Conservation (phyloP, 2,329 filamentous ascomycete species). For the Neonectria sp. region DNA sequence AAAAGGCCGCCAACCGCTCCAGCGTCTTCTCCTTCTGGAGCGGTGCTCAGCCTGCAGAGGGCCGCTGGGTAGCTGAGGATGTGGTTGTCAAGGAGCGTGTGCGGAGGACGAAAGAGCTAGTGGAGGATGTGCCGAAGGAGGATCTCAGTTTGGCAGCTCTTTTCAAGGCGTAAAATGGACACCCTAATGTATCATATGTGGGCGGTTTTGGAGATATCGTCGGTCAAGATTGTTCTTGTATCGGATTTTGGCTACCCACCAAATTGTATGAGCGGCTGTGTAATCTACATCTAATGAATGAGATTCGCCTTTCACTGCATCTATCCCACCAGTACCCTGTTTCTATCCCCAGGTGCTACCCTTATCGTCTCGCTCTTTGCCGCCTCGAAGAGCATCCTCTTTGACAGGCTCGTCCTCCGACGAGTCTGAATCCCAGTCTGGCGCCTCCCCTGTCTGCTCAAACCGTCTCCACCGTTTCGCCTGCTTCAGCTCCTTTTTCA, state of each 20-base stretch:
- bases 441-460: slow-evolving; percentile 47
- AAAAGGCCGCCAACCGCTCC: slow-evolving; percentile 49
- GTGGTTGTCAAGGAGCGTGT: slow-evolving; percentile 68
- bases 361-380: slow-evolving; percentile 2
- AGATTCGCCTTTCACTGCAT: slow-evolving; percentile 8
- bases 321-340: too few species aligned
- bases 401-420: slow-evolving; percentile 24
- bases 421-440: slow-evolving; percentile 40
- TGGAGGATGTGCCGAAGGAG: slow-evolving; percentile 64
- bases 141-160: slow-evolving; percentile 52
- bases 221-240: slow-evolving; percentile 37
- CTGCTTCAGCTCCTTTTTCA: slow-evolving; percentile 46
- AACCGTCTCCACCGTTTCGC: slow-evolving; percentile 47
- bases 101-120: slow-evolving; percentile 65
- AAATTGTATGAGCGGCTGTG: slow-evolving; percentile 28
- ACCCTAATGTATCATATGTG: slow-evolving; percentile 8
- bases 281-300: slow-evolving; percentile 39
- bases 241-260: slow-evolving; percentile 30
- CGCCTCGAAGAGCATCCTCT: slow-evolving; percentile 12
- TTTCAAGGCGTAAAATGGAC: slow-evolving; percentile 57
- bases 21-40: slow-evolving; percentile 57
- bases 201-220: slow-evolving; percentile 17
- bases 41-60: slow-evolving; percentile 53
- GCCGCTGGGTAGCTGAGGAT: slow-evolving; percentile 69
- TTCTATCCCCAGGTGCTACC: slow-evolving; percentile 11